These are phyloP conservation scores for Phoma sp. DNA, from an alignment of 2,329 filamentous ascomycete genomes.

Conservation along the genomic window DNA sequence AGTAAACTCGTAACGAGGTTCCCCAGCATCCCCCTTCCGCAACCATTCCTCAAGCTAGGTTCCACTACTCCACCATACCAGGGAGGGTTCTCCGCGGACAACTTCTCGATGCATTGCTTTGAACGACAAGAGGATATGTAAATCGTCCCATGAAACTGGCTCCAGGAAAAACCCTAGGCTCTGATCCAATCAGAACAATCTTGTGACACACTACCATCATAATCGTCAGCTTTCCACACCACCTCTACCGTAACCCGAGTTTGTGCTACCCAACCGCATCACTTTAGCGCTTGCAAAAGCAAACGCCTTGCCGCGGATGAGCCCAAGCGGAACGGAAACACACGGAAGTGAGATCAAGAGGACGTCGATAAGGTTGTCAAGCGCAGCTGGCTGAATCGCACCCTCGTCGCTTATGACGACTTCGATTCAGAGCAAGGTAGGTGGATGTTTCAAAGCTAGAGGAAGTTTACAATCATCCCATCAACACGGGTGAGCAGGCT, in stretches of 20 bases:
- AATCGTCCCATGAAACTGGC: neutral
- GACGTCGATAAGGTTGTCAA: neutral
- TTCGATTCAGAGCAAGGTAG: neutral
- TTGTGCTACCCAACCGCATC: constrained; percentile 1
- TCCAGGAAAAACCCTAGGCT: neutral
- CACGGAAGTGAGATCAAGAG: neutral
- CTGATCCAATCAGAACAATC: constrained; percentile 4
- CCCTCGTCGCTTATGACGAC: constrained; percentile 1
- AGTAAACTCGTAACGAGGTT: constrained; percentile 8
- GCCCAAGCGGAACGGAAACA: no score
- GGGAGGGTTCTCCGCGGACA: neutral
- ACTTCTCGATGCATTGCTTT: neutral
- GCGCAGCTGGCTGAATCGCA: neutral
- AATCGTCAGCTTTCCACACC: constrained; percentile 4
- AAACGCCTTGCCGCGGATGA: neutral
- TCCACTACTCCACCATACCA: neutral
- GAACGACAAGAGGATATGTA: constrained; percentile 5
- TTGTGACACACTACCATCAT: neutral
- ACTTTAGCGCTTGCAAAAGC: constrained; percentile 4
- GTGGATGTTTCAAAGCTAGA: constrained; percentile 7
- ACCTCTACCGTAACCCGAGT: neutral
- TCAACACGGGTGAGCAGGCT: neutral
- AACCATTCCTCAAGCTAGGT: constrained; percentile 3
- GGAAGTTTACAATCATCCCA: neutral
- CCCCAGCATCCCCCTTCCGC: neutral